Evolutionary conservation across 805 yeast species (phyloP).

Genomic region (Sugiyamaella mastotermitis): DNA sequence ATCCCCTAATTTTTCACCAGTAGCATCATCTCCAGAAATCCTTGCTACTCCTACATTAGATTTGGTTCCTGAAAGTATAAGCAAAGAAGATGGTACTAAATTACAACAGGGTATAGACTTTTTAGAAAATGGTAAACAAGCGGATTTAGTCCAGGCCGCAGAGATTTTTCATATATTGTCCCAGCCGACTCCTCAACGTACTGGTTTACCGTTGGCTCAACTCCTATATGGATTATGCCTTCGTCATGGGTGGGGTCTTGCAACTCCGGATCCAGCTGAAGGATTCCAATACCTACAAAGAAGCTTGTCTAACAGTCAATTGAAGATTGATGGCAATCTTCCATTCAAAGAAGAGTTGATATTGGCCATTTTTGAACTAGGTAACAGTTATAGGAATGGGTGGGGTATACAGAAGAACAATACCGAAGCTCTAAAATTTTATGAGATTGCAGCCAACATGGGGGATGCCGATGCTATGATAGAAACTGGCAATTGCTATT

Average conservation of each 20-base stretch:
- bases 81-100: slow-evolving; percentile 13
- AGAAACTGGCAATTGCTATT: slow-evolving; percentile 25
- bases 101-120: slow-evolving; percentile 26
- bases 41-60: neutral
- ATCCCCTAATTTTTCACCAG: too few species aligned
- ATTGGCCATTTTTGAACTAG: slow-evolving; percentile 28
- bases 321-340: slow-evolving; percentile 16
- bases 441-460: slow-evolving; percentile 27
- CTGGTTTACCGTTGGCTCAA: slow-evolving; percentile 28
- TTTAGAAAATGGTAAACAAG: slow-evolving; percentile 24
- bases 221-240: slow-evolving; percentile 26
- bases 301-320: slow-evolving; percentile 22
- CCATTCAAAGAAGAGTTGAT: slow-evolving; percentile 17
- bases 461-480: slow-evolving; percentile 30
- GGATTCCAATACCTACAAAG: slow-evolving; percentile 23
- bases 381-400: slow-evolving; percentile 28
- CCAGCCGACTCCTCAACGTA: slow-evolving; percentile 17
- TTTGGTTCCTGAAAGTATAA: too few species aligned
- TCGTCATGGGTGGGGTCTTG: slow-evolving; percentile 30
- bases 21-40: slow-evolving; percentile 1
- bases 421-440: slow-evolving; percentile 23
- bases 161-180: too few species aligned
- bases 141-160: too few species aligned
- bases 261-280: slow-evolving; percentile 12
- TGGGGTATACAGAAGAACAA: slow-evolving; percentile 29